Evolutionary conservation across 2,329 filamentous ascomycete genomes (phyloP).

Genomic region (Lachnellula subtilissima): DNA sequence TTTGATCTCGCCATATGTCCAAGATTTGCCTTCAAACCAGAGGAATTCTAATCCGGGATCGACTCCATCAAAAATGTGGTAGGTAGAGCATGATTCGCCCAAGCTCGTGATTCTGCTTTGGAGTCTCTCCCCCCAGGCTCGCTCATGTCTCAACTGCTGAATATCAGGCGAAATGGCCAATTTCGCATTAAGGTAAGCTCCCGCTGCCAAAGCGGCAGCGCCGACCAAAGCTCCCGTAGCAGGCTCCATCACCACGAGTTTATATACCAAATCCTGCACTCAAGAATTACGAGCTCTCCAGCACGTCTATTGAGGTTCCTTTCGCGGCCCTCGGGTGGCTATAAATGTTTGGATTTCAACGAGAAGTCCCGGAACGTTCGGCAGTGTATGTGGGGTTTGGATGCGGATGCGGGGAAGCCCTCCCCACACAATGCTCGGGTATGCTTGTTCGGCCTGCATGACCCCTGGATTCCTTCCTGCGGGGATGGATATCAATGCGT

Average conservation of each 20-base stretch:
- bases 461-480: too few relatives aligned
- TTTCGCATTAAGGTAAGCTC: constrained; percentile 41
- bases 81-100: constrained; percentile 37
- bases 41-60: constrained; percentile 38
- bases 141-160: constrained; percentile 31
- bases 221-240: constrained; percentile 10
- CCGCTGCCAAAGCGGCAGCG: constrained; percentile 26
- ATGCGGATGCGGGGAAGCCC: too few relatives aligned
- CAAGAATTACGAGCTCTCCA: neutral
- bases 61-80: constrained; percentile 38
- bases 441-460: too few relatives aligned
- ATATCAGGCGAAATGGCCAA: constrained; percentile 38
- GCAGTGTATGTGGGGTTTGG: too few relatives aligned
- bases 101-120: constrained; percentile 33
- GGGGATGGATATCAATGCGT: constrained; percentile 2
- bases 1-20: constrained; percentile 43
- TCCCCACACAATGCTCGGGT: too few relatives aligned
- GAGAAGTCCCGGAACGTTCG: too few relatives aligned
- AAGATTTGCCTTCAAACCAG: constrained; percentile 45
- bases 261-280: neutral
- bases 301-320: neutral
- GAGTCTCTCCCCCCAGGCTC: constrained; percentile 32
- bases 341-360: neutral
- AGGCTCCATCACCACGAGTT: constrained; percentile 14
- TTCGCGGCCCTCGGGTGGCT: too few relatives aligned